Conservation (phyloP, 176 grass and related monocot genomes). For the Zea luxurians region DNA sequence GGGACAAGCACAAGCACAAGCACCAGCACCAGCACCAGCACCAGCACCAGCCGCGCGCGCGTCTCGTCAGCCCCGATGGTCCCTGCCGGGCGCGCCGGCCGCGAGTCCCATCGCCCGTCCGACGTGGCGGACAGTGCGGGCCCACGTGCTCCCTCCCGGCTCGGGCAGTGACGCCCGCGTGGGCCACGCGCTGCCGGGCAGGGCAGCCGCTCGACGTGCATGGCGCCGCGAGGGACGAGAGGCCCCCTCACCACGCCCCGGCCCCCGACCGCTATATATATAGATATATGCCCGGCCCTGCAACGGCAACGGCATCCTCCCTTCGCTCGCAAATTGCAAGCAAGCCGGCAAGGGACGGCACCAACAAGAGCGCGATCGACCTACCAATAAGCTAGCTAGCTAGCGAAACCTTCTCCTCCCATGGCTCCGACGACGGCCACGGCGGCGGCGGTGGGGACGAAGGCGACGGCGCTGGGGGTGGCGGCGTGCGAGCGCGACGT, state of each 20-base stretch:
- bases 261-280: conserved; percentile 34
- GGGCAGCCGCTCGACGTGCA: conserved; percentile 53
- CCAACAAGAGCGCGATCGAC: not conserved
- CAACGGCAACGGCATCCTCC: conserved; percentile 13
- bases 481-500: conserved; percentile 66
- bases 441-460: not conserved
- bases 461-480: conserved; percentile 23
- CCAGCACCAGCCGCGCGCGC: not conserved
- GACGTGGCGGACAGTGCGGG: conserved; percentile 53
- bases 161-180: conserved; percentile 45
- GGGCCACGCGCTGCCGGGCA: conserved; percentile 57
- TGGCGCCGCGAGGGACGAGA: conserved; percentile 7
- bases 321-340: not conserved
- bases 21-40: too few relatives aligned
- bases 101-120: conserved; percentile 36
- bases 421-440: conserved; percentile 45
- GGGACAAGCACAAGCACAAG: not conserved
- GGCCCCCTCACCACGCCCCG: not conserved
- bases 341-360: conserved; percentile 32
- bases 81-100: conserved; percentile 41
- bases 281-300: conserved; percentile 45
- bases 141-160: conserved; percentile 48
- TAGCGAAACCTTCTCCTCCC: not conserved
- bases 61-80: conserved; percentile 39
- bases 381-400: not conserved